These are phyloP conservation scores for Phytopythium oedochilum DNA, from an alignment of 352 stramenopile species.

Conservation along the genomic window DNA sequence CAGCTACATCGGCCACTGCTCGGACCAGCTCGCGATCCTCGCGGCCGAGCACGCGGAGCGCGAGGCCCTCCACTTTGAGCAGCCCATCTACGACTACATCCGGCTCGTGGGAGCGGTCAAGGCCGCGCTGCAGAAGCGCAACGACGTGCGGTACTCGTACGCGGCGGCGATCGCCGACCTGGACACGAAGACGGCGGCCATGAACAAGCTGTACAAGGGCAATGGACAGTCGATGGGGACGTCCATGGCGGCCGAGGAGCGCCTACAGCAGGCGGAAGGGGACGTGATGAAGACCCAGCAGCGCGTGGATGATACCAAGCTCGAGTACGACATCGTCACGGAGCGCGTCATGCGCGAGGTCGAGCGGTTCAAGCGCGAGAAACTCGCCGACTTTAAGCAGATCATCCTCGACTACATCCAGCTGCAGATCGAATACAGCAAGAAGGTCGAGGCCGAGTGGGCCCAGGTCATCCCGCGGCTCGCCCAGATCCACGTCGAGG, in stretches of 20 bases:
- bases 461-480: conserved; percentile 72
- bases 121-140: conserved; percentile 88
- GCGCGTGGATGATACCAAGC: conserved; percentile 81
- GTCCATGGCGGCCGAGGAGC: conserved; percentile 43
- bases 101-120: conserved; percentile 95
- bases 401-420: conserved; percentile 97
- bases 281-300: conserved; percentile 82
- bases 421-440: conserved; percentile 97
- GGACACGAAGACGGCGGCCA: conserved; percentile 66
- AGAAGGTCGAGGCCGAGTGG: conserved; percentile 87
- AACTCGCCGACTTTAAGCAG: conserved; percentile 93
- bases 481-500: conserved; percentile 66
- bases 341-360: conserved; percentile 95
- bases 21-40: conserved; percentile 90
- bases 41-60: conserved; percentile 91
- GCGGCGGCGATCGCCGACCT: conserved; percentile 82
- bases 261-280: conserved; percentile 84
- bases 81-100: conserved; percentile 96
- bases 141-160: conserved; percentile 91
- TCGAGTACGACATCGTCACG: conserved; percentile 93
- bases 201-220: conserved; percentile 62
- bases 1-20: conserved; percentile 89
- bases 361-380: conserved; percentile 96
- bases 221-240: conserved; percentile 40
- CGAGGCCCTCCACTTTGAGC: conserved; percentile 92